These are phyloP conservation scores for Saccharomyces hybrid DNA, from an alignment of 1,139 yeast species.

Conservation along the genomic window DNA sequence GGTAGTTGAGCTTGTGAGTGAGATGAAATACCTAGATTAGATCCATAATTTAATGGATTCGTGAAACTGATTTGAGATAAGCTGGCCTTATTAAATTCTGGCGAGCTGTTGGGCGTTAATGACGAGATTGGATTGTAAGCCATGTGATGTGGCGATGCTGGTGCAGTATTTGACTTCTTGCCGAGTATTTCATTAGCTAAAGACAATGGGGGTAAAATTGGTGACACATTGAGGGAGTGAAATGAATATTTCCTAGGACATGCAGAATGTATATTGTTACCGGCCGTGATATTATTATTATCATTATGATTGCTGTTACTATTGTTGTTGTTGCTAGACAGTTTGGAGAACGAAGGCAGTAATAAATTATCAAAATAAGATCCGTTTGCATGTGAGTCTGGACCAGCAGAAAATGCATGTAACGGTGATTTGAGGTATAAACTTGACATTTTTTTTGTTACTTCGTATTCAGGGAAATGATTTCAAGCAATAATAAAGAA, in stretches of 20 bases:
- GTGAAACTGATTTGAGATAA: slow-evolving; percentile 3
- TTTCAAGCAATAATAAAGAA: neutral
- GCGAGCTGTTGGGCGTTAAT: slow-evolving; percentile 23
- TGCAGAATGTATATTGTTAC: neutral
- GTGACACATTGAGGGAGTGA: neutral
- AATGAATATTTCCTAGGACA: neutral
- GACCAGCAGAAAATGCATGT: neutral
- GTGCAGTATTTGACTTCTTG: slow-evolving; percentile 26
- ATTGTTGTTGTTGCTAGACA: neutral
- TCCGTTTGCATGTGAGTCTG: neutral
- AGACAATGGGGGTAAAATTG: neutral
- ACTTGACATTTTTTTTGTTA: neutral
- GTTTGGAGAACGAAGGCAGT: slow-evolving; percentile 4
- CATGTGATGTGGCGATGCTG: slow-evolving; percentile 26
- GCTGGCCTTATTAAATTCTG: slow-evolving; percentile 11
- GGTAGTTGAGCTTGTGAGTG: neutral
- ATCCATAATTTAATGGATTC: neutral
- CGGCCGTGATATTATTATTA: neutral
- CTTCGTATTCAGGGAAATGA: neutral
- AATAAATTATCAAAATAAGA: slow-evolving; percentile 6
- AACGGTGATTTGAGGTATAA: neutral
- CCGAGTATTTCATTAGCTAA: slow-evolving; percentile 5
- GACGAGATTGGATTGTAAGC: slow-evolving; percentile 8
- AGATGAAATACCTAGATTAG: neutral
- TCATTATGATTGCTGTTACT: too few relatives aligned